A percentile compares a stretch with the other conserved stretches of the same genome.
Conservation (phyloP, 225 moss, liverwort and hornwort species). For the Physcomitrellopsis africana region DNA sequence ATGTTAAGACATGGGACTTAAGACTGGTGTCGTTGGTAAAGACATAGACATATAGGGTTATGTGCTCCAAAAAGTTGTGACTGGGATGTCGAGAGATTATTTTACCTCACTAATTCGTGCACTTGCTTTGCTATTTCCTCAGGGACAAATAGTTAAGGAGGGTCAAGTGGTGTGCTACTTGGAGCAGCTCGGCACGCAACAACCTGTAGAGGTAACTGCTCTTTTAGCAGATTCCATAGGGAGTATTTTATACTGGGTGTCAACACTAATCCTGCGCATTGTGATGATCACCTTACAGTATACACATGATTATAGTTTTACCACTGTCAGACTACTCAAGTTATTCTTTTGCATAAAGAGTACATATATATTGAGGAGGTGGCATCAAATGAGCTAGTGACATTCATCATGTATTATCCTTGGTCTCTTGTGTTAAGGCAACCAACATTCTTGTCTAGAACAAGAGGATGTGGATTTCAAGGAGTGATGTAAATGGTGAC, state of each 20-base stretch:
- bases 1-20: neutral
- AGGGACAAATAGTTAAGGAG: conserved; percentile 94
- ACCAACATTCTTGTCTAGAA: neutral
- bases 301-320: no score
- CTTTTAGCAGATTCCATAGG: neutral
- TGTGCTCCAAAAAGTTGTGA: neutral
- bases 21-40: neutral
- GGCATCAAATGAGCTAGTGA: no score
- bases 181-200: conserved; percentile 99
- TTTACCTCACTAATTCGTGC: neutral
- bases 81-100: neutral
- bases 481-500: neutral
- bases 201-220: conserved; percentile 85
- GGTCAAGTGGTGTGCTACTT: conserved; percentile 98
- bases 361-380: no score
- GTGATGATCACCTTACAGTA: neutral
- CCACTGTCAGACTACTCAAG: no score
- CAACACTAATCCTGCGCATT: neutral
- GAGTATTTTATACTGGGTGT: neutral
- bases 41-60: neutral
- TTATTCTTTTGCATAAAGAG: no score
- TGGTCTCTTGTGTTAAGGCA: neutral
- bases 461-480: neutral
- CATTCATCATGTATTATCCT: neutral
- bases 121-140: conserved; percentile 1